Percentiles rank a stretch among this genome's conserved stretches.
phyloP scores from a whole-genome alignment of 2,329 filamentous ascomycete species.

The Penicillium decumbens region DNA sequence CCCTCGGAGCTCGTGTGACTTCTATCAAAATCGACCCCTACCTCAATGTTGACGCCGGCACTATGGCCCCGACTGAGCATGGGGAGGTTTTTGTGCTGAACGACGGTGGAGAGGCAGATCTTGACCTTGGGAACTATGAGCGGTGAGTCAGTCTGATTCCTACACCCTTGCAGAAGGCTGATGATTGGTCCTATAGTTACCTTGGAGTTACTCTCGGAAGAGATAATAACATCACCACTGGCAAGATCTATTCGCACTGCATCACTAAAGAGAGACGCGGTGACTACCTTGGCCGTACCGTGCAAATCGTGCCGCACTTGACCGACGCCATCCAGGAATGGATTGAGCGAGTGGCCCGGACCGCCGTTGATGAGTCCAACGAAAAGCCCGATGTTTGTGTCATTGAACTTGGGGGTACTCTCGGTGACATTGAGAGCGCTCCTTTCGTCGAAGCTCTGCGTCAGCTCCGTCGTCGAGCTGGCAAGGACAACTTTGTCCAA shows the following conservation, averaged over 20 bases:
- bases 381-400: constrained; percentile 88
- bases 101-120: constrained; percentile 71
- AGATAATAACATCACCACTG: constrained; percentile 94
- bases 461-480: constrained; percentile 67
- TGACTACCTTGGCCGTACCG: constrained; percentile 81
- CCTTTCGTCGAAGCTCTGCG: constrained; percentile 83
- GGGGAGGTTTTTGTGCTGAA: constrained; percentile 85
- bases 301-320: constrained; percentile 87
- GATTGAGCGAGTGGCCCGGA: constrained; percentile 78
- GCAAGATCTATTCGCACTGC: constrained; percentile 89
- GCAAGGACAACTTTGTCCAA: constrained; percentile 75
- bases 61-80: constrained; percentile 47
- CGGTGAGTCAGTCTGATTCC: constrained; percentile 31
- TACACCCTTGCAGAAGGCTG: not conserved
- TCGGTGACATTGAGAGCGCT: constrained; percentile 75
- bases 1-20: constrained; percentile 24
- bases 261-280: constrained; percentile 67
- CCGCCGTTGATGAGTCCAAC: constrained; percentile 79
- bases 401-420: constrained; percentile 51
- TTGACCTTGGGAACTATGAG: constrained; percentile 71
- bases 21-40: constrained; percentile 55
- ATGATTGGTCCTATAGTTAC: constrained; percentile 45
- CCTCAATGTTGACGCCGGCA: constrained; percentile 69
- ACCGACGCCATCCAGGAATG: constrained; percentile 88
- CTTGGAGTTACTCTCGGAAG: constrained; percentile 73